Percentiles rank a stretch among this genome's conserved stretches.
phyloP scores from a whole-genome alignment of 1,284 basidiomycete genomes.

The Heterobasidion occidentale region DNA sequence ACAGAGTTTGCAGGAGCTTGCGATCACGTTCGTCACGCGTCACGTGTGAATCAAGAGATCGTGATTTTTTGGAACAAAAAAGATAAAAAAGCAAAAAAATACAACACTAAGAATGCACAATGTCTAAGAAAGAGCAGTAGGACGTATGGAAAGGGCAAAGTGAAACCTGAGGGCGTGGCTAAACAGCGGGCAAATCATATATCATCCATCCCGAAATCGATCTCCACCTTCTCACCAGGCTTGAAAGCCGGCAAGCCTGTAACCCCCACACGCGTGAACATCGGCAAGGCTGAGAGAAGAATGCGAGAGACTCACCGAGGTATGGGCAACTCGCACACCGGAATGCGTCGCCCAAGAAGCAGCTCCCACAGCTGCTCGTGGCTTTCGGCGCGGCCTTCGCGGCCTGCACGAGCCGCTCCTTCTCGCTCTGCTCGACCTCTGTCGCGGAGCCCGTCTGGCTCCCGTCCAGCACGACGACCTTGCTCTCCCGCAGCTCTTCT shows the following conservation, averaged over 20 bases:
- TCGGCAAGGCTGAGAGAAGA: background rate
- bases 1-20: background rate
- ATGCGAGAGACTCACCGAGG: slow-evolving; percentile 56
- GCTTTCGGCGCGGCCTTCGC: slow-evolving; percentile 71
- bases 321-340: slow-evolving; percentile 95
- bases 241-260: slow-evolving; percentile 93
- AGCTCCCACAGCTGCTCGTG: slow-evolving; percentile 96
- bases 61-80: too few species aligned
- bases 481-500: slow-evolving; percentile 57
- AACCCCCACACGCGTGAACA: slow-evolving; percentile 6
- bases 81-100: background rate
- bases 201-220: slow-evolving; percentile 82
- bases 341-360: slow-evolving; percentile 97
- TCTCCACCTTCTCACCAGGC: slow-evolving; percentile 95
- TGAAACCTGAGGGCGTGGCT: background rate
- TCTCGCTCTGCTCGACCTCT: slow-evolving; percentile 60
- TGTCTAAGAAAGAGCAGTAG: background rate
- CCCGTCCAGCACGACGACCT: slow-evolving; percentile 64
- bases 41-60: background rate
- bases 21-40: background rate
- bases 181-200: slow-evolving; percentile 36
- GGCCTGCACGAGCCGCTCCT: slow-evolving; percentile 52
- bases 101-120: slow-evolving; percentile 2
- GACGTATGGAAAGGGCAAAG: background rate
- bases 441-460: slow-evolving; percentile 42